Evolutionary conservation across 2,329 filamentous ascomycete species (phyloP).

Genomic region (Colletotrichum coccodes): DNA sequence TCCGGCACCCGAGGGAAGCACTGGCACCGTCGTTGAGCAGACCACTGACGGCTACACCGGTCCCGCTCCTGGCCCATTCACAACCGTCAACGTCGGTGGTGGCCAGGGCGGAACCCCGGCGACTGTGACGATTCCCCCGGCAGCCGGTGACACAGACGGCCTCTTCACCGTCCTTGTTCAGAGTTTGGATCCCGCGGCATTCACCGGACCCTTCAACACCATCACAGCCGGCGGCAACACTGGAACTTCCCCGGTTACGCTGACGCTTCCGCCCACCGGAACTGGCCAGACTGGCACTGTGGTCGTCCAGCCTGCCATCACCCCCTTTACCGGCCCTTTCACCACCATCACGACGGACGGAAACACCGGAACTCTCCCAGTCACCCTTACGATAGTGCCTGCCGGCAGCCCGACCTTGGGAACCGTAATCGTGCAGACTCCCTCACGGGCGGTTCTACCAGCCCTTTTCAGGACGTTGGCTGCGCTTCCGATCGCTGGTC

Average conservation of each 20-base stretch:
- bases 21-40: slow-evolving; percentile 13
- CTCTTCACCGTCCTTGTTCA: slow-evolving; percentile 10
- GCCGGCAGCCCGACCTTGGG: slow-evolving; percentile 13
- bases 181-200: background rate
- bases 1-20: slow-evolving; percentile 12
- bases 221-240: slow-evolving; percentile 23
- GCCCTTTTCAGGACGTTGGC: background rate
- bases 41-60: slow-evolving; percentile 19
- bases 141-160: background rate
- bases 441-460: background rate
- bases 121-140: slow-evolving; percentile 16
- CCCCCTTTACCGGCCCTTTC: slow-evolving; percentile 20
- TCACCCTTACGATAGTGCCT: slow-evolving; percentile 14
- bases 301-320: slow-evolving; percentile 15
- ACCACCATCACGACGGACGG: slow-evolving; percentile 22
- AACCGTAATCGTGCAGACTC: slow-evolving; percentile 24
- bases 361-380: slow-evolving; percentile 15
- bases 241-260: background rate
- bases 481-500: slow-evolving; percentile 7
- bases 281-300: slow-evolving; percentile 6
- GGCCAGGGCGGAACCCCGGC: background rate
- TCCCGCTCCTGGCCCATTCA: slow-evolving; percentile 4
- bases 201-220: slow-evolving; percentile 11
- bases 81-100: slow-evolving; percentile 7
- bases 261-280: slow-evolving; percentile 21